Evolutionary conservation across 768 basidiomycete genomes (phyloP).

Genomic region (Lactarius sanguifluus): DNA sequence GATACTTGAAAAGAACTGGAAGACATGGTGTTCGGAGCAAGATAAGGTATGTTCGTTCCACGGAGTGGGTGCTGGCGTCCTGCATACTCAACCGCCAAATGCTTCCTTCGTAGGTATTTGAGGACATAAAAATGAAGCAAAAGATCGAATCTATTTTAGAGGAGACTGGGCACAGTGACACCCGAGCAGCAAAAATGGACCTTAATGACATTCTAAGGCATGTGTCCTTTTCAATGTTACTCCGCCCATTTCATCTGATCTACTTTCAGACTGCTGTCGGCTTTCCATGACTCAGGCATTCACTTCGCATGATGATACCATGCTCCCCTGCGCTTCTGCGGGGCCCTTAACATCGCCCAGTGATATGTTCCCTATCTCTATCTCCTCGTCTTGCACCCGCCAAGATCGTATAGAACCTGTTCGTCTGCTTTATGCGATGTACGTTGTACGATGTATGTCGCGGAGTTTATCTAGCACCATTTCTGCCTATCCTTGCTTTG

Average conservation of each 20-base stretch:
- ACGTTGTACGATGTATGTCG: neutral
- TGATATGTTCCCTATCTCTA: neutral
- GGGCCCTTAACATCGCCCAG: neutral
- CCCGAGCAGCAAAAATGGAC: constrained; percentile 31
- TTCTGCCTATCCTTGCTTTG: neutral
- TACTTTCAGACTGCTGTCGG: neutral
- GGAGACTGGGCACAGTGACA: constrained; percentile 26
- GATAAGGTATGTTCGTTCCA: constrained; percentile 41
- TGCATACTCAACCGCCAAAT: neutral
- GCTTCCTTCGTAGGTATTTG: neutral
- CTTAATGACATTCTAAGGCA: constrained; percentile 24
- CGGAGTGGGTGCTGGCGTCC: neutral
- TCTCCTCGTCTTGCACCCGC: neutral
- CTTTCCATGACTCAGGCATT: neutral
- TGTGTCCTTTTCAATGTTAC: neutral
- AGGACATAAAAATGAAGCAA: constrained; percentile 16
- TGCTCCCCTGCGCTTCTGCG: neutral
- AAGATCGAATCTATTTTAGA: constrained; percentile 27
- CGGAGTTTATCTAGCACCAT: neutral
- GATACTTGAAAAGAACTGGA: constrained; percentile 74
- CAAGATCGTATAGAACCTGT: neutral
- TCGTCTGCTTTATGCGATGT: neutral
- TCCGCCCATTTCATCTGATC: neutral
- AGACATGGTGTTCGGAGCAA: constrained; percentile 87
- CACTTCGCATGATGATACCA: neutral